Evolutionary conservation across 1,284 basidiomycete genomes (phyloP), one percentile per base, ranked within the genome.

Genomic region (Coniophora puteana): DNA sequence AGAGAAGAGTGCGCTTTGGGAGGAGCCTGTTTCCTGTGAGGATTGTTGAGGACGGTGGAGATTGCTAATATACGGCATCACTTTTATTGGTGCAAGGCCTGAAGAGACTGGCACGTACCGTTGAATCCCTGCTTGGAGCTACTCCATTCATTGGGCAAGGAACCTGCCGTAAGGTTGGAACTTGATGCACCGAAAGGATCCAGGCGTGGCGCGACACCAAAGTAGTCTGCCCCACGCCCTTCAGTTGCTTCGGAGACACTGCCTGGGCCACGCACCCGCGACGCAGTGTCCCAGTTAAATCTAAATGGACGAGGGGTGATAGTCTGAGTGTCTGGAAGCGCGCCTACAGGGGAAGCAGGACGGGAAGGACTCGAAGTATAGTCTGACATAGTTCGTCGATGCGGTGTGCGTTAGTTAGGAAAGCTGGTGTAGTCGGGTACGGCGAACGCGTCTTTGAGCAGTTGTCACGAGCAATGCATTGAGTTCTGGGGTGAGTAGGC

Each of bases 1-100:
- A 94, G 69, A 0, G 81, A 65, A 8, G 89, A 83, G 53, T 92
- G 89, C 0, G 87, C 79, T 58, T 93, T 89, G 18, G 93, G 83
- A 8, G 92, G 90, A 24, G 87, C 88, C 37, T 87, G 84, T 36
- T 72, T 76, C 64, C 84, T 89, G 55, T 87, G 85, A 2, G 92
- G 92, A 55, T 87, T 91, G 54, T 91, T 92, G 41, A 94, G 75
- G 8, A 87, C 81, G 7, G 80, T 84, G 7, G 84, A 85, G 46
- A 87, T 83, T 18, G 83, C 83, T 78, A 8, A 21, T 8, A 27
- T 70, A 49, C 17, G 40, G 20, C 38, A 41, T 32, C 26, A 45
- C 34, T 18, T 28, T 14, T 41, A 20, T 17, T 38, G n/a, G n/a
- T n/a, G n/a, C n/a, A n/a, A n/a, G n/a, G n/a, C n/a, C n/a, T n/a